Conservation (phyloP, 495 filamentous ascomycete genomes). For the Chaetomium tenue region DNA sequence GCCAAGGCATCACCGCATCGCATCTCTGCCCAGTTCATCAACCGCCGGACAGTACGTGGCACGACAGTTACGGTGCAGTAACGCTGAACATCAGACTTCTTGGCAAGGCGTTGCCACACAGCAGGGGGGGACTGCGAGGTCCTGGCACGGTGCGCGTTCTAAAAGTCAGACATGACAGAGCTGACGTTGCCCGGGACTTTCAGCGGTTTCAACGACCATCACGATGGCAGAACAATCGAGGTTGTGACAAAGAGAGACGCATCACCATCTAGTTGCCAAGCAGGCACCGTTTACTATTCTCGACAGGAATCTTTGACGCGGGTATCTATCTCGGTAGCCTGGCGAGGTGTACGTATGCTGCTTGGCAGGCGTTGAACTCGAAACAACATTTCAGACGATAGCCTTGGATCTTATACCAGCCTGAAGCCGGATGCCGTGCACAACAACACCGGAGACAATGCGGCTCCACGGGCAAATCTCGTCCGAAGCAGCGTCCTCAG, state of each 20-base stretch:
- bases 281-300: slow-evolving; percentile 27
- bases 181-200: slow-evolving; percentile 27
- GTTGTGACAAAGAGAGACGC: not conserved
- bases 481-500: not conserved
- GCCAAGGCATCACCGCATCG: slow-evolving; percentile 6
- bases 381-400: slow-evolving; percentile 11
- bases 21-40: slow-evolving; percentile 3
- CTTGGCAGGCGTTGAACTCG: not conserved
- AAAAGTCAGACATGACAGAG: slow-evolving; percentile 8
- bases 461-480: not conserved
- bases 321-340: slow-evolving; percentile 3
- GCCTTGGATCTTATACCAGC: slow-evolving; percentile 12
- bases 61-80: slow-evolving; percentile 18
- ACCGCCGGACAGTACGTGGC: slow-evolving; percentile 20
- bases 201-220: slow-evolving; percentile 3
- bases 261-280: slow-evolving; percentile 26
- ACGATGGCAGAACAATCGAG: not conserved
- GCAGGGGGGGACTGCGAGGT: slow-evolving; percentile 3
- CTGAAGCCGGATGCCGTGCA: slow-evolving; percentile 10
- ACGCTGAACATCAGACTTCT: slow-evolving; percentile 13
- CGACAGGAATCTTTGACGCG: not conserved
- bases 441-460: not conserved
- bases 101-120: slow-evolving; percentile 18
- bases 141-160: slow-evolving; percentile 17
- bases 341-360: slow-evolving; percentile 21